These are phyloP conservation scores for Hanseniaspora gamundiae DNA, from an alignment of 1,139 yeast species.

Conservation along the genomic window DNA sequence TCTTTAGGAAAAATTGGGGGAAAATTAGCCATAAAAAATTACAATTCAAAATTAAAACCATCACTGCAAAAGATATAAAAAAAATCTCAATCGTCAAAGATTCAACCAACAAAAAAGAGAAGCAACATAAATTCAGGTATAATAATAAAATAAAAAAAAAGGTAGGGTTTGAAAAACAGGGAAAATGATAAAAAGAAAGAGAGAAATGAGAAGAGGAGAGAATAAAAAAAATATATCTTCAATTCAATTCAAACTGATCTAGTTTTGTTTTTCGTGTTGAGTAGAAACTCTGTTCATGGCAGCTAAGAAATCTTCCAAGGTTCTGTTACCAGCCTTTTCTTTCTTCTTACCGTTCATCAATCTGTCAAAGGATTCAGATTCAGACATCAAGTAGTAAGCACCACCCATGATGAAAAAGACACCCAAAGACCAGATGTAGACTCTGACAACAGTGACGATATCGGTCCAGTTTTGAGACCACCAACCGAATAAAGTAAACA, in stretches of 20 bases:
- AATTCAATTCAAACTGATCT: constrained; percentile 9
- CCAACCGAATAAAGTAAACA: constrained; percentile 93
- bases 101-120: too few relatives aligned
- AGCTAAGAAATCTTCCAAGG: constrained; percentile 88
- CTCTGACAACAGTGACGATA: constrained; percentile 84
- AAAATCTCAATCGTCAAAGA: too few relatives aligned
- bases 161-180: too few relatives aligned
- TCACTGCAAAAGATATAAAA: too few relatives aligned
- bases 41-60: too few relatives aligned
- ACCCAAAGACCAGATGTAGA: constrained; percentile 94
- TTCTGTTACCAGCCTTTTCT: constrained; percentile 58
- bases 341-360: constrained; percentile 86
- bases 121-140: too few relatives aligned
- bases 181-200: neutral
- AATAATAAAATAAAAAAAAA: too few relatives aligned
- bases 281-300: constrained; percentile 98
- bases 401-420: constrained; percentile 94
- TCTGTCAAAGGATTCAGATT: constrained; percentile 80
- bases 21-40: too few relatives aligned
- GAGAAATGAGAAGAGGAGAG: too few relatives aligned
- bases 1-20: too few relatives aligned
- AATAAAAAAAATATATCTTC: too few relatives aligned
- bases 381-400: constrained; percentile 88
- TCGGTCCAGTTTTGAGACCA: constrained; percentile 97
- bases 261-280: constrained; percentile 69